A percentile compares a stretch with the other conserved stretches of the same genome.
phyloP scores from a whole-genome alignment of 345 rosid genomes.

The Anacardium occidentale region DNA sequence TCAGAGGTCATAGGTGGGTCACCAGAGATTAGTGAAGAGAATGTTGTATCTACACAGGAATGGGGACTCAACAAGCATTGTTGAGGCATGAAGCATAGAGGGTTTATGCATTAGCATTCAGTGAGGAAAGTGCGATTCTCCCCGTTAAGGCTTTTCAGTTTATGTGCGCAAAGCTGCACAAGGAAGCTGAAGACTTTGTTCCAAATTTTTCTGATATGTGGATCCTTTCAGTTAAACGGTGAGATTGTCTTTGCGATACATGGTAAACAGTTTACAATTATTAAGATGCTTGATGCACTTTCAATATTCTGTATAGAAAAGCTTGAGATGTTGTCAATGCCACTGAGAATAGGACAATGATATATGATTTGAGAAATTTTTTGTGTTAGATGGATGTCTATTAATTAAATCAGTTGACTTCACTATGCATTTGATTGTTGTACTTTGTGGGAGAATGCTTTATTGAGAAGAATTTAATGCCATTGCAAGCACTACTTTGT shows the following conservation, averaged over 20 bases:
- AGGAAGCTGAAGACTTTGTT: constrained; percentile 15
- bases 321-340: constrained; percentile 15
- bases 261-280: neutral
- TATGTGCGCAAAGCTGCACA: constrained; percentile 1
- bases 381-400: constrained; percentile 3
- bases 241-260: neutral
- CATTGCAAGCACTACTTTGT: neutral
- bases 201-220: constrained; percentile 9
- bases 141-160: neutral
- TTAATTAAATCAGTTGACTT: neutral
- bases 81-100: neutral
- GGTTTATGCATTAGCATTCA: neutral
- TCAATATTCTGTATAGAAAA: constrained; percentile 23
- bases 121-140: neutral
- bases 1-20: constrained; percentile 81
- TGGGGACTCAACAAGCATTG: neutral
- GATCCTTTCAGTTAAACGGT: neutral
- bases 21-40: constrained; percentile 53
- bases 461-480: neutral
- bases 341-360: neutral
- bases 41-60: neutral
- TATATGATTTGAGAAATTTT: neutral
- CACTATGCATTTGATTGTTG: neutral
- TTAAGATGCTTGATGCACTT: neutral
- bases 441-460: neutral